Evolutionary conservation across 2,329 filamentous ascomycete genomes (phyloP).

Genomic region (Nannizzia gypsea): DNA sequence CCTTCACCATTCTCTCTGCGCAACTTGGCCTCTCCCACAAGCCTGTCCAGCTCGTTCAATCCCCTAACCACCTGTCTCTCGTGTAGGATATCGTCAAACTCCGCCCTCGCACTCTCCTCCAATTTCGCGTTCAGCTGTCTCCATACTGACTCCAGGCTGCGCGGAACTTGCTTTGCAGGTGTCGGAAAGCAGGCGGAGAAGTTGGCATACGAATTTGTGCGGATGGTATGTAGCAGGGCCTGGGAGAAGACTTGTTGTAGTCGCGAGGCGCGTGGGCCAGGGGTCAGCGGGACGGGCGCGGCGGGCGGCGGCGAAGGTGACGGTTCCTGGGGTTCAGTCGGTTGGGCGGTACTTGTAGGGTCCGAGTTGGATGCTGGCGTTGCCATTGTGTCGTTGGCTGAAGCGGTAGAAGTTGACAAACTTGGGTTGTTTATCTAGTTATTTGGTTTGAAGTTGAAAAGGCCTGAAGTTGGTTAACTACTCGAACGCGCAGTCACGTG

Average conservation of each 20-base stretch:
- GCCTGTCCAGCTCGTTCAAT: constrained; percentile 49
- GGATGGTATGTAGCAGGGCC: constrained; percentile 48
- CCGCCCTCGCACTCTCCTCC: constrained; percentile 44
- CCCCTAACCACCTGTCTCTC: constrained; percentile 46
- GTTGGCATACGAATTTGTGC: constrained; percentile 49
- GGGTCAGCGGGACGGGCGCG: constrained; percentile 43
- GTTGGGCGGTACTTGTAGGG: background rate
- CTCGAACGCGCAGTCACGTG: background rate
- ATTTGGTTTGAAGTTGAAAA: background rate
- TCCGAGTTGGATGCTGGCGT: background rate
- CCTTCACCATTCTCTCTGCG: constrained; percentile 37
- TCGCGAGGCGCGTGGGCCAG: constrained; percentile 48
- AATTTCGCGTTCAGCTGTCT: constrained; percentile 48
- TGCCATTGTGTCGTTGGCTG: background rate
- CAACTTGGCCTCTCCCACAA: constrained; percentile 47
- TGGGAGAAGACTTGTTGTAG: constrained; percentile 50
- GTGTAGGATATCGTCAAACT: constrained; percentile 50
- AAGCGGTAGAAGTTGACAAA: background rate
- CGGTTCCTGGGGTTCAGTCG: constrained; percentile 13
- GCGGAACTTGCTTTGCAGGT: constrained; percentile 45
- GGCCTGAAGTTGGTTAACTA: background rate
- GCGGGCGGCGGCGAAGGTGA: constrained; percentile 42
- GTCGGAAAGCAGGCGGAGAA: constrained; percentile 55
- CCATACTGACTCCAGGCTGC: constrained; percentile 45
- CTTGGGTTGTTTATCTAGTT: background rate